Base-by-base conservation (phyloP, 768 basidiomycete genomes). In the Phallus indusiatus region DNA sequence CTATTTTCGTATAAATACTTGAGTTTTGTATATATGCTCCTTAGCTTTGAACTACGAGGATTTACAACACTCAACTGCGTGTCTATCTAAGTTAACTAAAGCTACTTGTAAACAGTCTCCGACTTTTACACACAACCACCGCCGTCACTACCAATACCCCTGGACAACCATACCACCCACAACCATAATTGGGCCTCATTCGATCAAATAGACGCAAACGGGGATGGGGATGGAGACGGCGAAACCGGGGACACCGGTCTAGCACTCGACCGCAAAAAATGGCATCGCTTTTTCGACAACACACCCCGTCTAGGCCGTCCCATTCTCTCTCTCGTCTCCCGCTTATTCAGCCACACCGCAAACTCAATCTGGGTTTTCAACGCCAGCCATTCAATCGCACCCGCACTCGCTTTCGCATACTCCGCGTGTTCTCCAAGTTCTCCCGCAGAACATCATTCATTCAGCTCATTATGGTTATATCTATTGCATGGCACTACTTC, bases 381-480 rank as follows among this genome's bases (percentile, higher is more conserved):
- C 57, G 20, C 48, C 57, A 8, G 2, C 22, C 49, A 51, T 12
- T 12, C 34, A 20, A 5, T 28, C 28, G 4, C 34, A 20, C 18
- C 35, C 33, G 1, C 1, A 16, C 47, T 35, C n/a, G n/a, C n/a
- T n/a, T 54, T 35, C 61, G 2, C 57, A 52, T 48, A 5, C 42
- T 42, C 64, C 64, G 7, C 52, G 46, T 16, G 72, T 73, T 18
- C 67, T 90, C 28, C 71, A 76, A 54, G 83, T 95, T 20, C 81
- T 84, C 0, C 73, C 80, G 12, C 74, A 73, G 56, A 89, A 91
- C 63, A 85, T 93, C 33, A 76, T 93, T 24, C 85, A 89, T 64
- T 89, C 90, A 1, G 95, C 94, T 2, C 95, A 98, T 70, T 94
- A 84, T 68, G 95, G 95, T 9, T 98, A 98, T 67, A 80, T 97